These are phyloP conservation scores for Peniophora sp. DNA, from an alignment of 1,284 basidiomycete genomes.

Conservation along the genomic window DNA sequence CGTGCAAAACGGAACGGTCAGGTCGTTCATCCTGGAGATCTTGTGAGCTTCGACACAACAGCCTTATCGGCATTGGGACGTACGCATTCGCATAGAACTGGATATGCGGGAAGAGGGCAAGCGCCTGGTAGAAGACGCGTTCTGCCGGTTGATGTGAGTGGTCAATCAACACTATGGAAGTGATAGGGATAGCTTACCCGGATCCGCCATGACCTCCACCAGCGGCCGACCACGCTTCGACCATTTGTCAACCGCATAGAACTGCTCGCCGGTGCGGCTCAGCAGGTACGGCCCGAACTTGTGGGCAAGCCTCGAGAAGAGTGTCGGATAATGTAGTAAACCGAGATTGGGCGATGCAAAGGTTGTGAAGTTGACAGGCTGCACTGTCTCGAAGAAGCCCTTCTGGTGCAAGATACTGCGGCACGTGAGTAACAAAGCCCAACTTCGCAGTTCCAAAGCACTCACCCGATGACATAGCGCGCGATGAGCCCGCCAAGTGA, in stretches of 20 bases:
- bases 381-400: slow-evolving; percentile 59
- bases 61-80: slow-evolving; percentile 19
- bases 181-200: slow-evolving; percentile 36
- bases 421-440: not conserved
- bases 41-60: not conserved
- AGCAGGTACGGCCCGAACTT: slow-evolving; percentile 67
- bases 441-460: not conserved
- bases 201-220: slow-evolving; percentile 82
- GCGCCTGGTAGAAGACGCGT: slow-evolving; percentile 70
- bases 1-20: slow-evolving; percentile 78
- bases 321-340: slow-evolving; percentile 47
- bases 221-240: slow-evolving; percentile 61
- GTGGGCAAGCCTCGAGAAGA: slow-evolving; percentile 50
- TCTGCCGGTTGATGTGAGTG: slow-evolving; percentile 29
- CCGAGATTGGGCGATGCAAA: slow-evolving; percentile 82
- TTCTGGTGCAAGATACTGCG: slow-evolving; percentile 55
- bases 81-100: slow-evolving; percentile 83
- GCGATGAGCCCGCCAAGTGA: slow-evolving; percentile 76
- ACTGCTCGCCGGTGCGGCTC: slow-evolving; percentile 71
- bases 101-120: slow-evolving; percentile 62
- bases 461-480: slow-evolving; percentile 70
- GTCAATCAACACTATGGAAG: not conserved
- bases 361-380: slow-evolving; percentile 74
- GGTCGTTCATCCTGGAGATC: slow-evolving; percentile 45
- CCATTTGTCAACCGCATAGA: slow-evolving; percentile 56